phyloP scores from a whole-genome alignment of 1,139 yeast species.

The Suhomyces maxii region DNA sequence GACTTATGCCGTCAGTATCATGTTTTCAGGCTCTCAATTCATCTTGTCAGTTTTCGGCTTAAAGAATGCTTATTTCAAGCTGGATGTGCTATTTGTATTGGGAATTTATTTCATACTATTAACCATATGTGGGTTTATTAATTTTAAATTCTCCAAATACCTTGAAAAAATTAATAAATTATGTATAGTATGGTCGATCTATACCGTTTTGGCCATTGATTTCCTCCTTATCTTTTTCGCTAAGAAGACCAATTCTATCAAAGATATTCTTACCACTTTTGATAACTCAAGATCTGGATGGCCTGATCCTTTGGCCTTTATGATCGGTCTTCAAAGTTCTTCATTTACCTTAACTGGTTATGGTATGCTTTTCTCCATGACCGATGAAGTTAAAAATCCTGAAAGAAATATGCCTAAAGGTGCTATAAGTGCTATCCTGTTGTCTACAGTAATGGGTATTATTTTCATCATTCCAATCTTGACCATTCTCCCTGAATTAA shows the following conservation, averaged over 20 bases:
- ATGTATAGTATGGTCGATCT: conserved; percentile 73
- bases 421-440: conserved; percentile 61
- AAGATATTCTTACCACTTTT: conserved; percentile 63
- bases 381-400: conserved; percentile 79
- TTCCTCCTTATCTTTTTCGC: conserved; percentile 60
- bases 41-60: conserved; percentile 65
- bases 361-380: conserved; percentile 77
- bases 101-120: conserved; percentile 56
- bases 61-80: conserved; percentile 56
- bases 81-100: conserved; percentile 56
- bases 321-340: conserved; percentile 75
- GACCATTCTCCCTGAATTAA: conserved; percentile 67
- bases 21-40: conserved; percentile 75
- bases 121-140: conserved; percentile 60
- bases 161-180: conserved; percentile 64
- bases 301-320: conserved; percentile 64
- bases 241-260: conserved; percentile 57
- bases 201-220: conserved; percentile 70
- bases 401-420: conserved; percentile 80
- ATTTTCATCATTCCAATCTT: conserved; percentile 71
- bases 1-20: conserved; percentile 71
- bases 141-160: conserved; percentile 56
- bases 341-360: conserved; percentile 80
- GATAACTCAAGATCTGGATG: conserved; percentile 74
- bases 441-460: conserved; percentile 67